These are phyloP conservation scores for Pistacia atlantica DNA, from an alignment of 345 rosid genomes.

Conservation along the genomic window DNA sequence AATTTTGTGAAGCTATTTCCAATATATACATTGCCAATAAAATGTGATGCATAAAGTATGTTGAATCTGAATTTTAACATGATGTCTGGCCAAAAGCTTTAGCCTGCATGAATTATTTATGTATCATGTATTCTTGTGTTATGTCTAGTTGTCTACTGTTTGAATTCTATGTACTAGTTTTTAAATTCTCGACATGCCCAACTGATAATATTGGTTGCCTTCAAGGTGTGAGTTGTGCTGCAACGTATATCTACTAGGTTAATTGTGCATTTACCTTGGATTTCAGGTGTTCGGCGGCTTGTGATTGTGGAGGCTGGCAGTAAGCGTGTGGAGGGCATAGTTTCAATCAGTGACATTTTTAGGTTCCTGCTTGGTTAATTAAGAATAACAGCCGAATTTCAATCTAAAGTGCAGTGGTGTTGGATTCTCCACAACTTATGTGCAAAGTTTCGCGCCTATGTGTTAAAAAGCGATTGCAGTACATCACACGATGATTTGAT, in stretches of 20 bases:
- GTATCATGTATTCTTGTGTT: background rate
- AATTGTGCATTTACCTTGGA: background rate
- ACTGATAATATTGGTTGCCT: background rate
- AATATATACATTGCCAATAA: background rate
- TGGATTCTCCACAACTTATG: constrained; percentile 12
- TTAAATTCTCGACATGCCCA: background rate
- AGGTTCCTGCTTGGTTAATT: constrained; percentile 60
- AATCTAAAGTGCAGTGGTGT: constrained; percentile 19
- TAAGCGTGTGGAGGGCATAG: constrained; percentile 76
- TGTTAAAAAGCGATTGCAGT: constrained; percentile 10
- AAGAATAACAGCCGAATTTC: constrained; percentile 8
- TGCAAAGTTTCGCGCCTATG: constrained; percentile 25
- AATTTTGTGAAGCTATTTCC: background rate
- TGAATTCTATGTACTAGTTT: background rate
- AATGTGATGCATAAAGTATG: background rate
- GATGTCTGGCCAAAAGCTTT: background rate
- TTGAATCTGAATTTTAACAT: background rate
- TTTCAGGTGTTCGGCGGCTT: constrained; percentile 69
- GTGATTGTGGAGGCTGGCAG: constrained; percentile 81
- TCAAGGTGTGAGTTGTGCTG: background rate
- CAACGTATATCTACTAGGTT: background rate
- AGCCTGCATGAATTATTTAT: background rate
- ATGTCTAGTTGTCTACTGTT: background rate
- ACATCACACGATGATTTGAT: constrained; percentile 11
- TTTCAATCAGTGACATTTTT: constrained; percentile 64